Conservation (phyloP, 2,329 filamentous ascomycete species). For the Elsinoe fawcettii region DNA sequence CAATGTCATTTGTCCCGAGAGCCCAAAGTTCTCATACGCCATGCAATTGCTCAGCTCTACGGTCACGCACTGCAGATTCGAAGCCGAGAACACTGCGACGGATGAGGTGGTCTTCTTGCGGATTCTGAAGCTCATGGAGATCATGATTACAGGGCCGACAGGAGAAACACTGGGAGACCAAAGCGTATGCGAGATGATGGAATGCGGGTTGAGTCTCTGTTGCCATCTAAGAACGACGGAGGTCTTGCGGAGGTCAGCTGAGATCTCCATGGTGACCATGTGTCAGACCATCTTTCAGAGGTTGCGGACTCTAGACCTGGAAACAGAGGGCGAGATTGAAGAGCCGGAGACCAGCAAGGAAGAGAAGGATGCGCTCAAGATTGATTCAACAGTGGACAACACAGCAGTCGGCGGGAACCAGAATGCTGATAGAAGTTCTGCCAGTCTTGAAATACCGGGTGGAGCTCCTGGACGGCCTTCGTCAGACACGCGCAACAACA, state of each 20-base stretch:
- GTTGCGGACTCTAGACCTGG: conserved; percentile 75
- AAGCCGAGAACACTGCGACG: conserved; percentile 87
- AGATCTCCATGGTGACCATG: conserved; percentile 98
- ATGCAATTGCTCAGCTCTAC: conserved; percentile 94
- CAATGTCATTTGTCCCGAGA: conserved; percentile 75
- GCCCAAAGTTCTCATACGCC: conserved; percentile 78
- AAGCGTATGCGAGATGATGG: conserved; percentile 99
- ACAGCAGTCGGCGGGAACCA: conserved; percentile 15
- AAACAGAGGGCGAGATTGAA: conserved; percentile 49
- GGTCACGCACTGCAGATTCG: conserved; percentile 95
- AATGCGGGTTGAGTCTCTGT: conserved; percentile 92
- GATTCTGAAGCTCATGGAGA: conserved; percentile 96
- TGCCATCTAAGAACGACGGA: conserved; percentile 89
- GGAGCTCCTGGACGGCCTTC: conserved; percentile 16
- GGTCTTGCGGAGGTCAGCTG: conserved; percentile 79
- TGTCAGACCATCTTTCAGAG: conserved; percentile 97
- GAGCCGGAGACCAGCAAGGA: conserved; percentile 58
- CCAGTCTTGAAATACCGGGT: conserved; percentile 17
- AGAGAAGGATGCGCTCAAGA: conserved; percentile 69
- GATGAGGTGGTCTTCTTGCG: conserved; percentile 92
- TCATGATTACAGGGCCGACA: conserved; percentile 89
- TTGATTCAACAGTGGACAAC: conserved; percentile 52
- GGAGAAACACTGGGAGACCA: conserved; percentile 93
- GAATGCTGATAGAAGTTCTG: conserved; percentile 9
- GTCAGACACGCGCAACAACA: conserved; percentile 24